phyloP scores from a whole-genome alignment of 805 yeast genomes.

The Lipomyces sp. region DNA sequence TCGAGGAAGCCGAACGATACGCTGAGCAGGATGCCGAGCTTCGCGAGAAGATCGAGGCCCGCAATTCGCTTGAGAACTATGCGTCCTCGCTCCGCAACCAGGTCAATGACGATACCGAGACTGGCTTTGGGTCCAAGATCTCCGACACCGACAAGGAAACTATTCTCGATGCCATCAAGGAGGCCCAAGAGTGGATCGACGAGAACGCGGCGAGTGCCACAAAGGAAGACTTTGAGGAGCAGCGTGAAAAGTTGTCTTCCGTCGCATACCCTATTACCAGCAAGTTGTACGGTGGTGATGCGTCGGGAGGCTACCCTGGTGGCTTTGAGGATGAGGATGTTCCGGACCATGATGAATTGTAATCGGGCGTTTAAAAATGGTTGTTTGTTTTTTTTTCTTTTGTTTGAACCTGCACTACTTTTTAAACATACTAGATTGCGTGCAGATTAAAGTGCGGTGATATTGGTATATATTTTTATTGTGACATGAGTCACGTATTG shows the following conservation, averaged over 20 bases:
- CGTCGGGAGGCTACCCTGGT: constrained; percentile 39
- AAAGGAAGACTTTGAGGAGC: constrained; percentile 91
- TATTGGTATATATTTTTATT: background rate
- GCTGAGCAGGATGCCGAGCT: constrained; percentile 88
- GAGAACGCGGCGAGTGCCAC: constrained; percentile 86
- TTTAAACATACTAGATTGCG: background rate
- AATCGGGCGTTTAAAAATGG: constrained; percentile 17
- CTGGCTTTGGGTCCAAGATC: constrained; percentile 74
- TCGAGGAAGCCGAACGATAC: constrained; percentile 92
- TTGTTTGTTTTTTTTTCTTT: background rate
- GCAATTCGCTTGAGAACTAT: constrained; percentile 86
- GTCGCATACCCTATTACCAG: constrained; percentile 91
- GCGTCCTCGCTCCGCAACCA: constrained; percentile 82
- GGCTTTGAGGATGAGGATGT: constrained; percentile 59
- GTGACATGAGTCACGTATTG: background rate
- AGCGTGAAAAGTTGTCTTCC: constrained; percentile 77
- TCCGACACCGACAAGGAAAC: constrained; percentile 91
- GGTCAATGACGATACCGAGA: constrained; percentile 55
- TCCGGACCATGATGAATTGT: constrained; percentile 69
- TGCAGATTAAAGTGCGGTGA: background rate
- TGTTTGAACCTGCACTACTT: background rate
- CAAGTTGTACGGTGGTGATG: constrained; percentile 67
- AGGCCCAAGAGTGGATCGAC: constrained; percentile 84
- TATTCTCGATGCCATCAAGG: constrained; percentile 82
- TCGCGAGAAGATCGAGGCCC: constrained; percentile 83